These are phyloP conservation scores for Dryadomyces quercivorus DNA, from an alignment of 2,329 filamentous ascomycete genomes.

Conservation along the genomic window DNA sequence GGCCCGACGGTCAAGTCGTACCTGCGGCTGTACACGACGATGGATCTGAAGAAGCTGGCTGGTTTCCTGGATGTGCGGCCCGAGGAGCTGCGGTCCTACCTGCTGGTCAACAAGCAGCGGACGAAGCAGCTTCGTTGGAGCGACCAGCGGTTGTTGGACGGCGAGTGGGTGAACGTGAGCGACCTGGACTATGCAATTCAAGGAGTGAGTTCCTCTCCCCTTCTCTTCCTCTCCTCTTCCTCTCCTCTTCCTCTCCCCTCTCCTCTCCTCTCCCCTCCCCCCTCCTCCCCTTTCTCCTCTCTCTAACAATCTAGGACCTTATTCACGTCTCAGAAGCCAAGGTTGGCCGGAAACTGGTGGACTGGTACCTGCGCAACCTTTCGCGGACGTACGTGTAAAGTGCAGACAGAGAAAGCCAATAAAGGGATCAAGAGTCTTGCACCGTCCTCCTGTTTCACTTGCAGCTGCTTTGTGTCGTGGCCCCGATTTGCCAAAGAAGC, in stretches of 20 bases:
- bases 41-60: conserved; percentile 96
- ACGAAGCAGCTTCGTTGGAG: conserved; percentile 93
- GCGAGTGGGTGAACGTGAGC: conserved; percentile 83
- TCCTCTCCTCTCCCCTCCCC: neutral
- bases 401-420: neutral
- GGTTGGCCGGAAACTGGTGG: conserved; percentile 90
- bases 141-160: conserved; percentile 80
- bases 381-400: conserved; percentile 73
- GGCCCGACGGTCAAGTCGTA: conserved; percentile 97
- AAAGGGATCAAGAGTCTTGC: neutral
- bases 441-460: no score
- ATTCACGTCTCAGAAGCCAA: conserved; percentile 99
- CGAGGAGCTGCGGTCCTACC: conserved; percentile 88
- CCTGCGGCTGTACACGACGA: conserved; percentile 96
- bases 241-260: conserved; percentile 4
- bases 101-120: conserved; percentile 97
- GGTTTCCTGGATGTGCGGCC: conserved; percentile 94
- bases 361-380: conserved; percentile 98
- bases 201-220: conserved; percentile 49
- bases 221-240: conserved; percentile 7
- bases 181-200: conserved; percentile 97
- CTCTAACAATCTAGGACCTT: conserved; percentile 59
- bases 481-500: no score
- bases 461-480: no score
- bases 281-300: neutral